Conservation (phyloP, 768 basidiomycete species). For the Hemileccinum impolitum region DNA sequence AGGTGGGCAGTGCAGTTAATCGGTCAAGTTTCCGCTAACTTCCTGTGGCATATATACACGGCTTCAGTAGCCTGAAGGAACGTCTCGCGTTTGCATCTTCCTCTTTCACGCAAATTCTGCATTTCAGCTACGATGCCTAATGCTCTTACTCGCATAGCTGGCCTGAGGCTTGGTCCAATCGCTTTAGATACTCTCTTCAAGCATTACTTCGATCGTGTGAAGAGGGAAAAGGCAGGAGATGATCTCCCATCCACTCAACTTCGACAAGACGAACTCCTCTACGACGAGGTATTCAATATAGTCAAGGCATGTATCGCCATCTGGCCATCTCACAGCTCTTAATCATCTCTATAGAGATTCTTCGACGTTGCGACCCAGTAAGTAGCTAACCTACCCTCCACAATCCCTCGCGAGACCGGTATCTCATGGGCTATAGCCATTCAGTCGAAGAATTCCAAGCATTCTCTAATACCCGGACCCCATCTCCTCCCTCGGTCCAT, state of each 20-base stretch:
- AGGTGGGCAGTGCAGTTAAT: not conserved
- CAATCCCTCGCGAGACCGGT: not conserved
- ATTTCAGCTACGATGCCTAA: conserved; percentile 36
- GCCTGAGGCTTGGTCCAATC: conserved; percentile 66
- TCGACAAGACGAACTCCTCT: conserved; percentile 72
- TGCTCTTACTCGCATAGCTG: conserved; percentile 58
- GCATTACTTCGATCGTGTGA: conserved; percentile 75
- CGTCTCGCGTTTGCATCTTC: not conserved
- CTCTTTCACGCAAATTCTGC: not conserved
- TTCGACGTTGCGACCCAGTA: conserved; percentile 68
- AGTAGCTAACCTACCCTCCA: conserved; percentile 22
- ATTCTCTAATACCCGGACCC: conserved; percentile 79
- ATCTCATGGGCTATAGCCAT: conserved; percentile 46
- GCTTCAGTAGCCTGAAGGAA: too few relatives aligned
- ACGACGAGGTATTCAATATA: conserved; percentile 75
- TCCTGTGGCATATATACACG: too few relatives aligned
- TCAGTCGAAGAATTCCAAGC: conserved; percentile 79
- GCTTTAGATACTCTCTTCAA: conserved; percentile 77
- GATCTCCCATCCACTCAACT: conserved; percentile 45
- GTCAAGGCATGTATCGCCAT: conserved; percentile 51
- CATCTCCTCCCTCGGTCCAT: conserved; percentile 81
- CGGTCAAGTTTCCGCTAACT: not conserved
- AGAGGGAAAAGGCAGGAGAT: conserved; percentile 37
- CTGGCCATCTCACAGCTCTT: not conserved
- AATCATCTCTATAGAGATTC: conserved; percentile 53